These are phyloP conservation scores for Uronychia setigera DNA, from an alignment of 73 alveolate genomes.

Conservation along the genomic window DNA sequence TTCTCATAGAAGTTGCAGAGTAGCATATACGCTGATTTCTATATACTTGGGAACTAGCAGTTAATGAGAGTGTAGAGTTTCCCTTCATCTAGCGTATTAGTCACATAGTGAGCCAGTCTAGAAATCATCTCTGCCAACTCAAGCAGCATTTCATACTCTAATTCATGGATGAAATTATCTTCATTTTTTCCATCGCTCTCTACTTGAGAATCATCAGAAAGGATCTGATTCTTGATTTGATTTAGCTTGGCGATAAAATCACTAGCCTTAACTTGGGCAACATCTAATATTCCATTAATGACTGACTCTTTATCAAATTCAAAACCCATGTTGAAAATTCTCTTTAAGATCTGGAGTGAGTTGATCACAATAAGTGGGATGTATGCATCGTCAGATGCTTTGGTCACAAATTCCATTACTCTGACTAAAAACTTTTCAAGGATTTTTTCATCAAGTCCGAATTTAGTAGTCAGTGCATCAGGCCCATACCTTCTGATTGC, in stretches of 20 bases:
- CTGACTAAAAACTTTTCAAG: too few relatives aligned
- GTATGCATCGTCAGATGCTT: not conserved
- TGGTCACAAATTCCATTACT: too few relatives aligned
- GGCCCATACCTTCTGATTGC: not conserved
- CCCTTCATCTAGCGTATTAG: conserved; percentile 32
- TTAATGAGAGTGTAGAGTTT: conserved; percentile 27
- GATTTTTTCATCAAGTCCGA: not conserved
- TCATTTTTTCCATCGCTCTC: not conserved
- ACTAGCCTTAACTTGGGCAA: conserved; percentile 3
- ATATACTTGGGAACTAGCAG: conserved; percentile 24
- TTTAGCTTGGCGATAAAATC: not conserved
- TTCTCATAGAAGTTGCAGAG: conserved; percentile 35
- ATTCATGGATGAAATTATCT: not conserved
- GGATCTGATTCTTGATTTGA: not conserved
- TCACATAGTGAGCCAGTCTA: conserved; percentile 20
- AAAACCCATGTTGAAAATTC: not conserved
- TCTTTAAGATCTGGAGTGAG: not conserved
- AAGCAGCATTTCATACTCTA: conserved; percentile 48
- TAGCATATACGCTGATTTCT: conserved; percentile 46
- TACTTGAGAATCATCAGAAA: too few relatives aligned
- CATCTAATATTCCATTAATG: not conserved
- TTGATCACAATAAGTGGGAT: not conserved
- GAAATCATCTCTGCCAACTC: conserved; percentile 41
- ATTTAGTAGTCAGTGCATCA: not conserved
- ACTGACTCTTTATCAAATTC: not conserved